Evolutionary conservation across 495 filamentous ascomycete genomes (phyloP).

Genomic region (Aspergillus conjunctus): DNA sequence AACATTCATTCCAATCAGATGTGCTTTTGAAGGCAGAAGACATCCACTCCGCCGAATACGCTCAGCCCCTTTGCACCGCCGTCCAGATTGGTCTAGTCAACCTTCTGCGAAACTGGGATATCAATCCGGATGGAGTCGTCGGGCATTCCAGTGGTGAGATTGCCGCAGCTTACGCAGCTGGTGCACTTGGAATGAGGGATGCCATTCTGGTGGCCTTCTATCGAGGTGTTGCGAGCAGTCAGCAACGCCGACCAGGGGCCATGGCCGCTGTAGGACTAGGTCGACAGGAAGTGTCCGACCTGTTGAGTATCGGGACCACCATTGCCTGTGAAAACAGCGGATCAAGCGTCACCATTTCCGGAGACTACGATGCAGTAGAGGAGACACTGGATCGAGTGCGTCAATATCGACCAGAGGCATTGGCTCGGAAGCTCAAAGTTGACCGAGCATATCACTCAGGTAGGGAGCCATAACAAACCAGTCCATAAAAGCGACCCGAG

Average conservation of each 20-base stretch:
- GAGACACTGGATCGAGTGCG: constrained; percentile 34
- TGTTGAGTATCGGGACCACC: constrained; percentile 32
- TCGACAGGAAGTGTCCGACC: constrained; percentile 43
- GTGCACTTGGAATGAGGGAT: constrained; percentile 33
- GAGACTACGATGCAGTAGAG: constrained; percentile 41
- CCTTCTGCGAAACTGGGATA: constrained; percentile 23
- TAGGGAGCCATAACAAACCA: not conserved
- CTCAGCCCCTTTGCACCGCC: constrained; percentile 47
- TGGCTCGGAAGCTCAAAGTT: constrained; percentile 40
- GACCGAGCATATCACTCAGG: constrained; percentile 61
- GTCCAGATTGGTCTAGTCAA: constrained; percentile 37
- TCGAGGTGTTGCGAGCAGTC: constrained; percentile 40
- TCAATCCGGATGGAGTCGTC: constrained; percentile 36
- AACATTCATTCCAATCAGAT: not conserved
- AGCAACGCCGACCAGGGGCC: constrained; percentile 34
- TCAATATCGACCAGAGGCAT: constrained; percentile 34
- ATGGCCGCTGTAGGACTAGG: constrained; percentile 58
- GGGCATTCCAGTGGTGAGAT: constrained; percentile 45
- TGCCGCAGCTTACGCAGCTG: constrained; percentile 40
- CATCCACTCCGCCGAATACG: constrained; percentile 35
- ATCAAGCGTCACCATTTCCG: constrained; percentile 41
- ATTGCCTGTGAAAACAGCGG: constrained; percentile 41
- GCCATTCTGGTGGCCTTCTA: constrained; percentile 57
- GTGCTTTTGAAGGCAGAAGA: not conserved
- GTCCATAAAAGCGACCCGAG: too few species aligned